Evolutionary conservation across 345 rosid species (phyloP), one percentile per base, ranked within the genome.

Genomic region (Rhodamnia argentea): DNA sequence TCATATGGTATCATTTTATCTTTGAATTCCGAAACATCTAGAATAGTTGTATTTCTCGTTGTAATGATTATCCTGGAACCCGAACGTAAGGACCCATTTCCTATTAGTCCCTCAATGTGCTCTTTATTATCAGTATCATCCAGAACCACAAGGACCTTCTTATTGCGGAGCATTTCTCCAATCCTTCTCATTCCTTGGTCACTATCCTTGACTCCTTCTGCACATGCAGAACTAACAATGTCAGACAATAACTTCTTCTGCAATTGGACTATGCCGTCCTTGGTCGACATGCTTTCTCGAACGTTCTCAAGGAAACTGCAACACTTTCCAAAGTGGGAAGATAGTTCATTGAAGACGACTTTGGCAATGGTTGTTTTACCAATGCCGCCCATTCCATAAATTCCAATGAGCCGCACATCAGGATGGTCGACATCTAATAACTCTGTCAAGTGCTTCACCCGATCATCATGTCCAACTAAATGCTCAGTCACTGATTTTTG

Each of bases 1-100:
- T 62, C 75, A 15, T 62, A 15, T 0, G 0, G 3, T n/a, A 13
- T n/a, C 3, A n/a, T 62, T 7, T 62, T 0, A 3, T 0, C 37
- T 62, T 62, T 3, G 16, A 3, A 27, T 14, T 0, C 42, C 5
- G 0, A 0, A 29, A 0, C 1, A 27, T 29, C 10, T 22, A 62
- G 1, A 62, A 29, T 29, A 62, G 2, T 7, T 0, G 0, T 0
- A 22, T 29, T 29, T 27, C 75, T 62, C 0, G 42, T 62, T 7
- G 75, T 62, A 27, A 60, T 27, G 1, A 60, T 60, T 27, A 60
- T 60, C 4, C 20, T 27, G n/a, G 74, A 60, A n/a, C 22, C 42
- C 27, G 3, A 14, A 62, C 0, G 0, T 29, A 60, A 60, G 6
- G 40, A 6, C 6, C 1, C 1, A 3, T 60, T 60, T 13, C 74